Base-by-base conservation (phyloP, 805 yeast species). In the Candida bentonensis region DNA sequence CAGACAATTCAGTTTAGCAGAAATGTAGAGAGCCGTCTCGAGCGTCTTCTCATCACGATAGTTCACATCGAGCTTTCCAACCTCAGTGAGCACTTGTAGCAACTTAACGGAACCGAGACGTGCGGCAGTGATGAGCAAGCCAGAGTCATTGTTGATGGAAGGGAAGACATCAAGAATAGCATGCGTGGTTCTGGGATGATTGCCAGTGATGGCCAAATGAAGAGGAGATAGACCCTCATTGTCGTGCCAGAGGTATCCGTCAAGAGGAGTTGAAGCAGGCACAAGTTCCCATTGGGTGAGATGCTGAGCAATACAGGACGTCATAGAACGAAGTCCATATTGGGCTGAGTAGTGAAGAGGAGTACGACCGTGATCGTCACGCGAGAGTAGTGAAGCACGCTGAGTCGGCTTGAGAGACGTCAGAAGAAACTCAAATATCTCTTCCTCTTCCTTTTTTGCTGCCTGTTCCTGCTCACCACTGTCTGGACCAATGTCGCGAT, bases 301-400 rank as follows among this genome's bases (percentile, higher is more conserved):
- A 52, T 69, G 72, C 28, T 68, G 68, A 15, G 87, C 64, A 25
- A 88, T 67, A 22, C 76, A 67, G 13, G 65, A 64, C 2, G 85
- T 69, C 28, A 80, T 76, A 43, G 73, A 75, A 46, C 73, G 75
- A 45, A 88, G 67, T 0, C 96, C 96, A 59, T 78, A 86, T 53
- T 85, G 92, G 2, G 92, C 79, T 17, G 94, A 79, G 59, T 88
- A 88, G 63, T 89, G 96, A 45, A 89, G 65, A 0, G 96, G 95
- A 0, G 95, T 82, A 48, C 96, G 72, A 49, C 69, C 70, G 57
- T 85, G 83, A 47, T 74, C 78, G 59, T 88, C 97, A 39, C 72
- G 74, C 43, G 81, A 79, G 41, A 79, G 62, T 21, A 88, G 65
- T 2, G 73, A 70, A 21, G 69, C 63, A 47, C 78, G 70, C 48